phyloP scores from a whole-genome alignment of 768 basidiomycete species.

The Phlegmacium glaucopus region DNA sequence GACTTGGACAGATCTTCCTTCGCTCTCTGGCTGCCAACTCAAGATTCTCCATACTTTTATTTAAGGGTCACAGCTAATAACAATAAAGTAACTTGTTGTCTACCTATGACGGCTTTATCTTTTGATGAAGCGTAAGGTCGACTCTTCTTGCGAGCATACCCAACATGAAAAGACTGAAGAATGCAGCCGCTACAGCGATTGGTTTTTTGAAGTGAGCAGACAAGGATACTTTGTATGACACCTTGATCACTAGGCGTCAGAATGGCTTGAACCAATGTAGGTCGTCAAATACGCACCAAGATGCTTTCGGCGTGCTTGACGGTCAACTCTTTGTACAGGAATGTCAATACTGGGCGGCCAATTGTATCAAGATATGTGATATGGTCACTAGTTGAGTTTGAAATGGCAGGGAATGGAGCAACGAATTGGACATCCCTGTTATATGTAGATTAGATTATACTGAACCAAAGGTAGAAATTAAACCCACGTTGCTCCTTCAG shows the following conservation, averaged over 20 bases:
- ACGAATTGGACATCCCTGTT: conserved; percentile 72
- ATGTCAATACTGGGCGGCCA: conserved; percentile 77
- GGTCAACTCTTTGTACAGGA: conserved; percentile 73
- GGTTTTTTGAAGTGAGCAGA: conserved; percentile 88
- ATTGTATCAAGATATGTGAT: conserved; percentile 89
- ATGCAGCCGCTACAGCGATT: conserved; percentile 67
- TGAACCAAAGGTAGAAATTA: neutral
- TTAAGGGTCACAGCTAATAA: conserved; percentile 3
- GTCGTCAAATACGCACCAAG: conserved; percentile 56
- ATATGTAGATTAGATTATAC: conserved; percentile 1
- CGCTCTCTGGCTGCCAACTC: conserved; percentile 37
- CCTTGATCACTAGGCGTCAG: conserved; percentile 40
- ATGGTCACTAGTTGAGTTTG: conserved; percentile 61
- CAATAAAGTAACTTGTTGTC: conserved; percentile 7
- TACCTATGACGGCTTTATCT: conserved; percentile 33
- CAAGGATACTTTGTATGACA: conserved; percentile 81
- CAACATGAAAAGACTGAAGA: conserved; percentile 61
- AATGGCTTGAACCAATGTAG: neutral
- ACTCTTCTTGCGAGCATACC: conserved; percentile 42
- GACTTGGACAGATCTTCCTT: conserved; percentile 27
- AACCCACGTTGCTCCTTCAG: conserved; percentile 93
- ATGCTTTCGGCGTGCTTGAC: conserved; percentile 77
- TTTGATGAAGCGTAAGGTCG: conserved; percentile 44
- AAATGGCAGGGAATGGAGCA: conserved; percentile 74
- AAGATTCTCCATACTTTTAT: conserved; percentile 43